Evolutionary conservation across 441 rosid genomes (phyloP).

Genomic region (Croton setiger): DNA sequence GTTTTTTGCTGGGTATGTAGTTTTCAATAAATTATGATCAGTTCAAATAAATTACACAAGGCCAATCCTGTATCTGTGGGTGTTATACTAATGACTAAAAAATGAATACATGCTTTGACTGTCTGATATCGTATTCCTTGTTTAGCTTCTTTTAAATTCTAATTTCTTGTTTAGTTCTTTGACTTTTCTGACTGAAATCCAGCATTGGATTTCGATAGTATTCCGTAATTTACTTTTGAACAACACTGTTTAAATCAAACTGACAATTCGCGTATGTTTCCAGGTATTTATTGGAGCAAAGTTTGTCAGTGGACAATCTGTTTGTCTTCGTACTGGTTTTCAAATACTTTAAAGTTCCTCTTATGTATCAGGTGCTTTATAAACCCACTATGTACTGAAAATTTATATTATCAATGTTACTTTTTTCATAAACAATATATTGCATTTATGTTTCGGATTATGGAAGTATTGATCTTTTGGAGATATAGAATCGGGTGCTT

Average conservation of each 20-base stretch:
- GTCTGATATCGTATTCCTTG: neutral
- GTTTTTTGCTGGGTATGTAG: conserved; percentile 83
- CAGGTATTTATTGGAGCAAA: conserved; percentile 95
- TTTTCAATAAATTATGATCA: neutral
- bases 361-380: conserved; percentile 64
- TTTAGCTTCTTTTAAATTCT: neutral
- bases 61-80: neutral
- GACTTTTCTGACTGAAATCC: conserved; percentile 2
- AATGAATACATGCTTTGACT: neutral
- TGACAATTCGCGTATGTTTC: conserved; percentile 24
- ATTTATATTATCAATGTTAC: neutral
- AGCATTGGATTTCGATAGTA: neutral
- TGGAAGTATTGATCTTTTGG: conserved; percentile 17
- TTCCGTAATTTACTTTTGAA: neutral
- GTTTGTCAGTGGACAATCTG: conserved; percentile 93
- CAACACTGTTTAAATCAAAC: neutral
- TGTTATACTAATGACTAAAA: neutral
- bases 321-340: conserved; percentile 88
- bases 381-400: conserved; percentile 15
- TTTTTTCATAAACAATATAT: conserved; percentile 1
- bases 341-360: conserved; percentile 91
- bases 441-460: conserved; percentile 16
- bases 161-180: neutral
- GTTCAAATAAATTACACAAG: neutral
- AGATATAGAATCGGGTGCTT: conserved; percentile 71